A percentile compares a stretch with the other conserved stretches of the same genome.
These are phyloP conservation scores for Fusarium graminum DNA, from an alignment of 2,329 filamentous ascomycete genomes.

Conservation along the genomic window DNA sequence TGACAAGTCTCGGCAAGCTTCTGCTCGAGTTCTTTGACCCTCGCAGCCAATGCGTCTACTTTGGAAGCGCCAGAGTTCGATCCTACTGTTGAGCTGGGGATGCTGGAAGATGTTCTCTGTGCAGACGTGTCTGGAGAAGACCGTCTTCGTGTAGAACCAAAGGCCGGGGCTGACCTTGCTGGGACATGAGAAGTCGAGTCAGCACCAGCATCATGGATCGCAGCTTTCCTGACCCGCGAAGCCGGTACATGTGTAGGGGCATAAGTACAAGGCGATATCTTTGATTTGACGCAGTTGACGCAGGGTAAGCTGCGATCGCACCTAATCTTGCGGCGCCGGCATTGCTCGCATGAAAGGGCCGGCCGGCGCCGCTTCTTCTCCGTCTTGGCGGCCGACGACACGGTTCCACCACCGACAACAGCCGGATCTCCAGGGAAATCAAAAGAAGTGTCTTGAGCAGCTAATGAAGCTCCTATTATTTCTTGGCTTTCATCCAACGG, in stretches of 20 bases:
- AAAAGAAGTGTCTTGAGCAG: slow-evolving; percentile 11
- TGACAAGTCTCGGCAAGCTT: slow-evolving; percentile 53
- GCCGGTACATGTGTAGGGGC: slow-evolving; percentile 54
- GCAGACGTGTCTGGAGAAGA: slow-evolving; percentile 8
- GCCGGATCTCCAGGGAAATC: slow-evolving; percentile 2
- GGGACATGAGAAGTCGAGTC: slow-evolving; percentile 34
- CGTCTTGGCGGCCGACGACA: slow-evolving; percentile 28
- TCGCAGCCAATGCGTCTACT: slow-evolving; percentile 54
- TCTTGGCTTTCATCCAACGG: slow-evolving; percentile 26
- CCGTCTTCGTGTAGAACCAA: slow-evolving; percentile 14
- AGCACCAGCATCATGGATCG: slow-evolving; percentile 2
- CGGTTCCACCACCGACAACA: slow-evolving; percentile 14
- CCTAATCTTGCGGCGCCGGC: slow-evolving; percentile 70
- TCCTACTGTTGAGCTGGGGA: slow-evolving; percentile 45
- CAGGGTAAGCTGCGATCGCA: slow-evolving; percentile 72
- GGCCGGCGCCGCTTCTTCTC: slow-evolving; percentile 58
- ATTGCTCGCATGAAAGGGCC: slow-evolving; percentile 67
- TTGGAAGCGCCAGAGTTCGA: slow-evolving; percentile 47
- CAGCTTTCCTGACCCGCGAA: slow-evolving; percentile 43
- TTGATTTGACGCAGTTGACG: slow-evolving; percentile 69
- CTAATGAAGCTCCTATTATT: background rate
- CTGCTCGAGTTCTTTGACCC: slow-evolving; percentile 60
- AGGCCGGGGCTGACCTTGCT: slow-evolving; percentile 36
- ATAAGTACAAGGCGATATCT: slow-evolving; percentile 68
- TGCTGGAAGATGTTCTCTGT: slow-evolving; percentile 41